These are phyloP conservation scores for Cutaneotrichosporon sp. DNA, from an alignment of 1,284 basidiomycete genomes.

Conservation along the genomic window DNA sequence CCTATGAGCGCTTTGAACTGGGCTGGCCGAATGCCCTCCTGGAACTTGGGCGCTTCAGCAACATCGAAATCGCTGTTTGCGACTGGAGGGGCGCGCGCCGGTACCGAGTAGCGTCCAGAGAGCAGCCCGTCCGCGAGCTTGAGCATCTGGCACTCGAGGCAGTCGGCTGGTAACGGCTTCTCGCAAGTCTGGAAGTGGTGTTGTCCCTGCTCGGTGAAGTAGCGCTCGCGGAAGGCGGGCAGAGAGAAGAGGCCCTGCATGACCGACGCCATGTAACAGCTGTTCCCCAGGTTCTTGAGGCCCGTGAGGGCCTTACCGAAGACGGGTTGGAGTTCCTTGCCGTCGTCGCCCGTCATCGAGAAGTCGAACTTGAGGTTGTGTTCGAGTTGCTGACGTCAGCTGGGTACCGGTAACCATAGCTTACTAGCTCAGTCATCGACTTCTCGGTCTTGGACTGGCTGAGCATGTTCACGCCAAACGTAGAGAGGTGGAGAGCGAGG, in stretches of 20 bases:
- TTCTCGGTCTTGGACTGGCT: slow-evolving; percentile 91
- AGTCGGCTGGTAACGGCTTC: slow-evolving; percentile 71
- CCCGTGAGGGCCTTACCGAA: slow-evolving; percentile 89
- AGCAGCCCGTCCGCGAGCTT: slow-evolving; percentile 91
- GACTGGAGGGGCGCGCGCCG: slow-evolving; percentile 52
- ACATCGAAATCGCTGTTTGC: slow-evolving; percentile 41
- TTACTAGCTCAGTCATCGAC: slow-evolving; percentile 89
- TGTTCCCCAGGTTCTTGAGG: slow-evolving; percentile 89
- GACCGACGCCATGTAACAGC: slow-evolving; percentile 96
- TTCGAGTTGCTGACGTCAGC: slow-evolving; percentile 75
- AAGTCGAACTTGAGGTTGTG: slow-evolving; percentile 96
- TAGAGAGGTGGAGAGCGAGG: slow-evolving; percentile 69
- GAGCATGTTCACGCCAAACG: slow-evolving; percentile 84
- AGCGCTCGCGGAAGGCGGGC: slow-evolving; percentile 72
- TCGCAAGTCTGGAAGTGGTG: slow-evolving; percentile 67
- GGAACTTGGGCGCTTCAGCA: slow-evolving; percentile 60
- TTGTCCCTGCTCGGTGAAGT: slow-evolving; percentile 59
- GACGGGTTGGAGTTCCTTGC: slow-evolving; percentile 80
- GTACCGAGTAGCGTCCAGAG: slow-evolving; percentile 84
- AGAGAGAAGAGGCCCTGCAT: slow-evolving; percentile 85
- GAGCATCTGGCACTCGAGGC: slow-evolving; percentile 90
- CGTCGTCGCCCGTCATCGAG: slow-evolving; percentile 85
- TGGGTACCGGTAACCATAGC: slow-evolving; percentile 32
- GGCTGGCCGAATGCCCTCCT: slow-evolving; percentile 77
- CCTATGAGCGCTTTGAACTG: slow-evolving; percentile 89